Base-by-base conservation (phyloP, 225 moss, liverwort and hornwort genomes). In the Anthoceros angustus region DNA sequence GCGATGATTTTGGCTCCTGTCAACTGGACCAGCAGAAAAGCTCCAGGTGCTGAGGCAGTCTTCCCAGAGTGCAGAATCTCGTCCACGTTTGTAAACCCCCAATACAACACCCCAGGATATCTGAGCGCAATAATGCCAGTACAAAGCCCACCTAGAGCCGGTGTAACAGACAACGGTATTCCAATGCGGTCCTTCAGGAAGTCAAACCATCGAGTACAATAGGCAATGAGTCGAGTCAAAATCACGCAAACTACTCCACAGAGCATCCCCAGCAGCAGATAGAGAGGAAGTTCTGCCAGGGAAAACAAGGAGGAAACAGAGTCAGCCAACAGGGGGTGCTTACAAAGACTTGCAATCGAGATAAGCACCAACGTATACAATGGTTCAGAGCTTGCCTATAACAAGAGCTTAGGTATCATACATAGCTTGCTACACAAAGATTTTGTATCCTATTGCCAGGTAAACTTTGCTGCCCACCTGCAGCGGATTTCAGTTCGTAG, bases 31-130 rank as follows among this genome's bases (percentile, higher is more conserved):
- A 98, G 72, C 62, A 92, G 80, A 63, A 82, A 80, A 74, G 88
- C 79, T 50, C 98, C 84, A 24, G 87, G 92, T 45, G 98, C 92
- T 55, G 76, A 88, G 40, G 84, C 66, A 38, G 87, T 87, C 61
- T 75, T 80, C 8, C 98, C 88, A 38, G 87, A 86, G 70, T 98
- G 81, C n/a, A 98, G 72, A 25, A 92, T 89, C 75, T 98, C 98
- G 77, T 98, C 98, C 15, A 98, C 84, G 74, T 98, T 98, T 62
- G 84, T 81, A 67, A 98, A 98, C 21, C 98, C 98, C 98, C 92
- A 98, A 55, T 92, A 92, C 11, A 98, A 79, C 66, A 98, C 98
- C 48, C 92, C 98, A 32, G 98, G 98, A 73, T 98, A 98, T 77
- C 63, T 76, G 6, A 98, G 69, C 9, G 89, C 92, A 75, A 87